Base-by-base conservation (phyloP, 2,329 filamentous ascomycete genomes). In the Colletotrichum karsti region DNA sequence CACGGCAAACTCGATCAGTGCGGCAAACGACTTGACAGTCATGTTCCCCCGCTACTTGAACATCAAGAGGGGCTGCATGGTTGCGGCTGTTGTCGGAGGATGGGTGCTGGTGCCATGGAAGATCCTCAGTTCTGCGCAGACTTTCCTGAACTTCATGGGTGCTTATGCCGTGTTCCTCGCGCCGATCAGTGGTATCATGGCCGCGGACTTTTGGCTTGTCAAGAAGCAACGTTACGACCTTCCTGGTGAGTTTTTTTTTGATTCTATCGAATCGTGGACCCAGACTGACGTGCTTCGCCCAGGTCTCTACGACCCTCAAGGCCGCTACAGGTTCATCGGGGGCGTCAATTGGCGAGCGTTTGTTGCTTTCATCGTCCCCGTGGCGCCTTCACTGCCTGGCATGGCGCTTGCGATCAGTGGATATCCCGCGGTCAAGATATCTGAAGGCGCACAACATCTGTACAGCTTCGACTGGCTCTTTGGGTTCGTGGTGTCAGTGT, bases 51-150 rank as follows among this genome's bases (percentile, higher is more conserved):
- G 77, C 28, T 87, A 83, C 72, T 75, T 90, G 68, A 88, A 89
- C 70, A 88, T 90, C 72, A 78, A 79, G 7, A 84, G 88, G 18
- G 88, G 88, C 7, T 85, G 85, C 63, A 76, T 90, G 33, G 77
- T 90, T 46, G 84, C 85, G 5, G 85, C 86, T 2, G 56, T 90
- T 4, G 75, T 89, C 20, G 80, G 78, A 0, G 85, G 85, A 22
- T 91, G 88, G 88, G 83, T 84, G 3, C 81, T 91, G 33, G 87
- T 90, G 1, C 89, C 88, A 2, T 91, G 89, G 90, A 90, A 90
- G 78, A 91, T 92, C 64, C 79, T 91, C 18, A 81, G 77, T 35
- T 89, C 85, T 0, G 90, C 89, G 2, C 75, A 77, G 2, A 88
- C 84, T 1, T 88, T 92, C 71, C 77, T 91, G 4, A 84, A 86